Evolutionary conservation across 768 basidiomycete species (phyloP).

Genomic region (Boletellus emodensis): DNA sequence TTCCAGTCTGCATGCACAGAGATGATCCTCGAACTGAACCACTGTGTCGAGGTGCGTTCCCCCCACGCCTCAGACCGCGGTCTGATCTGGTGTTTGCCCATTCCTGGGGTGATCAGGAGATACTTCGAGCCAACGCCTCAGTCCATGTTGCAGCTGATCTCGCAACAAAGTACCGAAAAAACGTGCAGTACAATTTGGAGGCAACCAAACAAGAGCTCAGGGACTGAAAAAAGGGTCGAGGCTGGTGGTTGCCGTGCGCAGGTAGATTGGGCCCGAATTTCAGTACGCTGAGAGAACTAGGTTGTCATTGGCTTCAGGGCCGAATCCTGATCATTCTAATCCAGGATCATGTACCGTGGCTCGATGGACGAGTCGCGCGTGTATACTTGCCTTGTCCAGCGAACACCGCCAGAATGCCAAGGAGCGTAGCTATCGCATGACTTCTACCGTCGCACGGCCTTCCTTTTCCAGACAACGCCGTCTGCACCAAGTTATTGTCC

Average conservation of each 20-base stretch:
- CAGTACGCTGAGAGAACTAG: neutral
- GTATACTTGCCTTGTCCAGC: too few species aligned
- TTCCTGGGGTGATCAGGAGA: conserved; percentile 49
- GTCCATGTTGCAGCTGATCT: conserved; percentile 81
- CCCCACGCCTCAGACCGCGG: neutral
- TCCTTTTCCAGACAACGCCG: conserved; percentile 27
- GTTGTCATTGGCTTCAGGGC: too few species aligned
- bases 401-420: neutral
- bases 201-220: conserved; percentile 46
- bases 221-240: neutral
- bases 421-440: too few species aligned
- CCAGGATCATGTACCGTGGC: too few species aligned
- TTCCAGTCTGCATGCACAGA: conserved; percentile 88
- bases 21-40: conserved; percentile 83
- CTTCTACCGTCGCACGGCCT: neutral
- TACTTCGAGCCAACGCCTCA: conserved; percentile 70
- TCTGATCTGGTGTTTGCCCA: neutral
- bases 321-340: too few species aligned
- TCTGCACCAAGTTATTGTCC: conserved; percentile 12
- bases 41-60: conserved; percentile 69
- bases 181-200: conserved; percentile 89
- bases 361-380: too few species aligned
- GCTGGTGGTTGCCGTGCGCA: neutral
- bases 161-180: conserved; percentile 83
- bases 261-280: neutral